Evolutionary conservation across 2,329 filamentous ascomycete genomes (phyloP).

Genomic region (Coccinonectria pachysandricola): DNA sequence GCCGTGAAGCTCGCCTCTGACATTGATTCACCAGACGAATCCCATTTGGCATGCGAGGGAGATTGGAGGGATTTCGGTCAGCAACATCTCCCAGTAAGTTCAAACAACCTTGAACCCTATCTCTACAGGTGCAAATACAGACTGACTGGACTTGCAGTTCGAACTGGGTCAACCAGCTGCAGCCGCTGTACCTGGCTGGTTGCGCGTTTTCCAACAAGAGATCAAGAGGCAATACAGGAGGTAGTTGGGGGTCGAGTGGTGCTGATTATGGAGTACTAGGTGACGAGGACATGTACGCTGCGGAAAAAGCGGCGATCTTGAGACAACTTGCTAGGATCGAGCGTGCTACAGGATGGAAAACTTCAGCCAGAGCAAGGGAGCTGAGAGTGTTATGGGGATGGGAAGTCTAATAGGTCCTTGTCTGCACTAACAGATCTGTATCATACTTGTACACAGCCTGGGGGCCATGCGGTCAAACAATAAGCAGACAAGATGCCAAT

Average conservation of each 20-base stretch:
- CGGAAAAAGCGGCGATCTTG: conserved; percentile 5
- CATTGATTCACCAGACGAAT: no score
- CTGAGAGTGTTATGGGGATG: neutral
- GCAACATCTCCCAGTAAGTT: conserved; percentile 6
- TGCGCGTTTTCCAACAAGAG: conserved; percentile 1
- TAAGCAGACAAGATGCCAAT: no score
- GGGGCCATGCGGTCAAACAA: no score
- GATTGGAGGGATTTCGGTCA: conserved; percentile 4
- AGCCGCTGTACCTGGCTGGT: conserved; percentile 8
- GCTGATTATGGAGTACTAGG: no score
- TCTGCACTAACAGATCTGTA: no score
- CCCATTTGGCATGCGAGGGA: conserved; percentile 6
- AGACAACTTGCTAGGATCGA: conserved; percentile 6
- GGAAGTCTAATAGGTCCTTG: no score
- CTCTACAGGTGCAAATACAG: no score
- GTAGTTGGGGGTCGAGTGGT: no score
- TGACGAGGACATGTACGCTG: neutral
- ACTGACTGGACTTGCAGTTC: conserved; percentile 4
- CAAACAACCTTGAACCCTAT: no score
- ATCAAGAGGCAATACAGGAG: no score
- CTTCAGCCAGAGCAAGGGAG: conserved; percentile 1
- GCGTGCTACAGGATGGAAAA: conserved; percentile 6
- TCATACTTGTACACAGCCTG: no score
- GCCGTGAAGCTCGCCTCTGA: no score
- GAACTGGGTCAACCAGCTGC: conserved; percentile 8